Conservation (phyloP, 441 rosid genomes). For the Arabidopsis hybrid region DNA sequence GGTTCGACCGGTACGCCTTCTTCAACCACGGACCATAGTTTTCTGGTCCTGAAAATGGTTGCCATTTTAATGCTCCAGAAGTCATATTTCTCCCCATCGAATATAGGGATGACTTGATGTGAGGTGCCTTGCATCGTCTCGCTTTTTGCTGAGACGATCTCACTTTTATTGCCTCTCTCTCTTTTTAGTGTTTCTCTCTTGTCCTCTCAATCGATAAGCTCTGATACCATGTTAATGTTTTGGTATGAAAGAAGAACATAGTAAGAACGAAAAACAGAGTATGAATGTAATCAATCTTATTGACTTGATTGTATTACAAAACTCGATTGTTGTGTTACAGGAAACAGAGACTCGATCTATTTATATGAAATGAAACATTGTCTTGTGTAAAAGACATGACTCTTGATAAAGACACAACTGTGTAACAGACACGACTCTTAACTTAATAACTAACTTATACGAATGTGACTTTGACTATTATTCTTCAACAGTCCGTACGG, state of each 20-base stretch:
- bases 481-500: constrained; percentile 54
- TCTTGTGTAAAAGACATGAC: too few species aligned
- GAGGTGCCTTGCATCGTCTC: background rate
- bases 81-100: background rate
- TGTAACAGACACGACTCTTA: too few species aligned
- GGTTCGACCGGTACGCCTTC: background rate
- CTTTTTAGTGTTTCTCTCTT: background rate
- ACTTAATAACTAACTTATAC: too few species aligned
- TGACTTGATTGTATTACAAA: too few species aligned
- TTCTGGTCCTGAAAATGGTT: background rate
- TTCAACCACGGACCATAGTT: background rate
- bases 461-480: too few species aligned
- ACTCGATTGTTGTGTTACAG: too few species aligned
- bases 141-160: background rate
- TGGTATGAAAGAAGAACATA: too few species aligned
- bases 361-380: too few species aligned
- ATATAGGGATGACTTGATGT: background rate
- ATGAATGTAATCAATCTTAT: background rate
- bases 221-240: background rate
- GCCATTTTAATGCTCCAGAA: background rate
- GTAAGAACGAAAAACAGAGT: background rate
- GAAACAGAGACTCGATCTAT: too few species aligned
- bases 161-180: too few species aligned
- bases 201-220: constrained; percentile 2
- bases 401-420: too few species aligned